Evolutionary conservation across 371 early-diverging fungal species (phyloP).

Genomic region (Rhizomucor pusillus): DNA sequence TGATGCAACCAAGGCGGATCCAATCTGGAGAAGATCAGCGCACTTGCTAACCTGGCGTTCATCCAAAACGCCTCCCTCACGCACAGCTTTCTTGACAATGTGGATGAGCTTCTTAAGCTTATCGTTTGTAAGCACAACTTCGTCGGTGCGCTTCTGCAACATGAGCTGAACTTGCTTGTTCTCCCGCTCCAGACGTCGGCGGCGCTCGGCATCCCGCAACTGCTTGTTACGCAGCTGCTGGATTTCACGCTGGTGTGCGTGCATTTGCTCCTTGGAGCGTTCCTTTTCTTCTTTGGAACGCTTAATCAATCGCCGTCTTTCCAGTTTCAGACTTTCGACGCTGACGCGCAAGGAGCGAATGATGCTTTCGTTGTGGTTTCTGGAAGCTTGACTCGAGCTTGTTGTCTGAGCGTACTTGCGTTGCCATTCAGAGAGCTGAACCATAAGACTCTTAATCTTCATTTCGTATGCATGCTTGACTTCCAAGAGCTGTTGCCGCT

Average conservation of each 20-base stretch:
- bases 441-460: constrained; percentile 65
- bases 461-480: constrained; percentile 58
- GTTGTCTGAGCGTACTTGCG: constrained; percentile 61
- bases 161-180: constrained; percentile 57
- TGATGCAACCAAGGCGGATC: constrained; percentile 42
- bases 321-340: constrained; percentile 66
- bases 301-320: constrained; percentile 76
- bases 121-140: constrained; percentile 52
- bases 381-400: constrained; percentile 49
- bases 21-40: constrained; percentile 66
- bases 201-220: constrained; percentile 47
- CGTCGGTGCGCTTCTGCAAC: constrained; percentile 54
- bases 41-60: constrained; percentile 36
- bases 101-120: constrained; percentile 48
- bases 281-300: constrained; percentile 76
- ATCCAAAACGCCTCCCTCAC: constrained; percentile 36
- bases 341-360: constrained; percentile 48
- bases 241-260: constrained; percentile 70
- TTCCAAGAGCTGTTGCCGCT: constrained; percentile 34
- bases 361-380: constrained; percentile 54
- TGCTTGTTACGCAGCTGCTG: constrained; percentile 66
- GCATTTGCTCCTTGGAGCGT: constrained; percentile 29
- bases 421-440: constrained; percentile 62
- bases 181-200: constrained; percentile 65
- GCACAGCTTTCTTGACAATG: constrained; percentile 39